Conservation (phyloP, 441 rosid genomes). For the Adansonia grandidieri region DNA sequence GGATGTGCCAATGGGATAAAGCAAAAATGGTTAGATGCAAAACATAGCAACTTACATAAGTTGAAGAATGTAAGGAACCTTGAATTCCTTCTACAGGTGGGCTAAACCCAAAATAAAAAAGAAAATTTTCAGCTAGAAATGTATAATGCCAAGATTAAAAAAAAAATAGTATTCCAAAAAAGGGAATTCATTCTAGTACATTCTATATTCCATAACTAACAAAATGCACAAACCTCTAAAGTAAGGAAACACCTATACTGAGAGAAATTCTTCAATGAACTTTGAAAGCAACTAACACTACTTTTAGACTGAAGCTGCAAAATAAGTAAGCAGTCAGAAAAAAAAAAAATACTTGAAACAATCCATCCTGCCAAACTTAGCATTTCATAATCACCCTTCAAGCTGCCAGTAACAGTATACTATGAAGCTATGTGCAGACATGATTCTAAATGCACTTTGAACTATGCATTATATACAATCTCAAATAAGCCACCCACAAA, state of each 20-base stretch:
- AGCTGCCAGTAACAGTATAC: background rate
- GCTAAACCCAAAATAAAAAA: slow-evolving; percentile 41
- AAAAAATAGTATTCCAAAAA: background rate
- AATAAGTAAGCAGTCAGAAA: slow-evolving; percentile 1
- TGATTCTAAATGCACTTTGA: background rate
- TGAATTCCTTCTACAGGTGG: slow-evolving; percentile 42
- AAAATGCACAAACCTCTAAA: slow-evolving; percentile 54
- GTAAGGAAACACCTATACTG: slow-evolving; percentile 46
- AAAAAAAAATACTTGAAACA: slow-evolving; percentile 5
- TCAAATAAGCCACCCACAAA: background rate
- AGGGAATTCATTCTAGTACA: background rate
- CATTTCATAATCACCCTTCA: background rate
- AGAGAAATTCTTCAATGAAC: slow-evolving; percentile 42
- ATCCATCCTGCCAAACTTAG: background rate
- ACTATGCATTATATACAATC: background rate
- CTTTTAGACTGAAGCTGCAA: slow-evolving; percentile 47
- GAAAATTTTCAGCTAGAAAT: background rate
- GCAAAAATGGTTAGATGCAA: slow-evolving; percentile 8
- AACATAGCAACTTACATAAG: slow-evolving; percentile 49
- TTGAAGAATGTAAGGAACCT: slow-evolving; percentile 40
- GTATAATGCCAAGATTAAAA: background rate
- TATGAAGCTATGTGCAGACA: background rate
- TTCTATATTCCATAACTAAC: background rate
- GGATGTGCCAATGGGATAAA: background rate
- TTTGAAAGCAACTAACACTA: slow-evolving; percentile 38